Evolutionary conservation across 257 asterid species (phyloP).

Genomic region (Fraxinus anomala): DNA sequence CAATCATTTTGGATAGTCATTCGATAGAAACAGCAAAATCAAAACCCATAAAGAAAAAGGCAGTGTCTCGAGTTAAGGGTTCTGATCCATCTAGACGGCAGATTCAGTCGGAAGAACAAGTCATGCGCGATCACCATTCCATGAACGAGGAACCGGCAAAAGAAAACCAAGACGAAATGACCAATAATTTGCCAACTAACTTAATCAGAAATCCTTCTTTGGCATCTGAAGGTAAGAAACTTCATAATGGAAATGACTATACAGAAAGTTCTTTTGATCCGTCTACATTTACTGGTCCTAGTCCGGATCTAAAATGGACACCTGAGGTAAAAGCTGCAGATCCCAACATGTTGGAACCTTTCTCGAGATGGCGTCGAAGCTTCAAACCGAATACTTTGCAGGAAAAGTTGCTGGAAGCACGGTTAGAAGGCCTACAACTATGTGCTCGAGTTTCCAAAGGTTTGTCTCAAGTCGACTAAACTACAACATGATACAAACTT

Average conservation of each 20-base stretch:
- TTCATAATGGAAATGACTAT: constrained; percentile 19
- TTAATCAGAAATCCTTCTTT: constrained; percentile 23
- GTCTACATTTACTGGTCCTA: constrained; percentile 46
- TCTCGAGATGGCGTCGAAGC: constrained; percentile 39
- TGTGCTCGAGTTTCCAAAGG: constrained; percentile 43
- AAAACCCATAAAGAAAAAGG: constrained; percentile 30
- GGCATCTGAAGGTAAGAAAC: constrained; percentile 27
- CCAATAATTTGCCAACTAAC: constrained; percentile 24
- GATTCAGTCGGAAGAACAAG: constrained; percentile 33
- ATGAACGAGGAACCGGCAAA: constrained; percentile 21
- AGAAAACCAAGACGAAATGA: constrained; percentile 16
- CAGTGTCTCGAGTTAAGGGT: constrained; percentile 26
- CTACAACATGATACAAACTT: constrained; percentile 13
- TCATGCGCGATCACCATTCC: constrained; percentile 3
- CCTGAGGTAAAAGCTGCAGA: constrained; percentile 38
- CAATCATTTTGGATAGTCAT: constrained; percentile 21
- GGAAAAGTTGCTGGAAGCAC: constrained; percentile 86
- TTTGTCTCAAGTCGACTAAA: constrained; percentile 29
- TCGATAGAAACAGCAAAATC: constrained; percentile 18
- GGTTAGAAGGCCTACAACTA: constrained; percentile 53
- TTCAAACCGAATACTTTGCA: constrained; percentile 61
- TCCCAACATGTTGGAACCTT: constrained; percentile 40
- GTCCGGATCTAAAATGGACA: constrained; percentile 70
- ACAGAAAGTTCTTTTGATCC: constrained; percentile 42
- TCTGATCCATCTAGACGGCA: constrained; percentile 22